These are phyloP conservation scores for Stemphylium beticola DNA, from an alignment of 2,329 filamentous ascomycete species.

Conservation along the genomic window DNA sequence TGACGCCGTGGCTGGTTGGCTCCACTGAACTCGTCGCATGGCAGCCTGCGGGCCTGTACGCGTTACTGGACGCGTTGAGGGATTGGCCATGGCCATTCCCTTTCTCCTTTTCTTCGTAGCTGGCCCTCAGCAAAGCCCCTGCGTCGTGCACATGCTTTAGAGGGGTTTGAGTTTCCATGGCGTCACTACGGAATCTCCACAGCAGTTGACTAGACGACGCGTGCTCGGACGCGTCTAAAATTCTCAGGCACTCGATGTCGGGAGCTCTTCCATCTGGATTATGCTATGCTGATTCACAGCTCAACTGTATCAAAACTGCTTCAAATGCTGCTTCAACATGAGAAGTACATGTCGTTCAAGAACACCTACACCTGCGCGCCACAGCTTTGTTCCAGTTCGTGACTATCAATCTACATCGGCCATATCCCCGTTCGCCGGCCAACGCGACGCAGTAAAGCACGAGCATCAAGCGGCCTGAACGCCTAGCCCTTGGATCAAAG, in stretches of 20 bases:
- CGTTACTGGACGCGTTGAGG: conserved; percentile 7
- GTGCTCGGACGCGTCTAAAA: conserved; percentile 14
- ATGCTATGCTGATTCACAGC: not conserved
- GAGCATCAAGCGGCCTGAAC: not conserved
- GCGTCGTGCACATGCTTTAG: not conserved
- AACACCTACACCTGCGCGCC: not conserved
- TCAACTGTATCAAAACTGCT: not conserved
- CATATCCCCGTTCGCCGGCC: too few species aligned
- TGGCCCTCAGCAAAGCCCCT: not conserved
- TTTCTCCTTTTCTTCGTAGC: not conserved
- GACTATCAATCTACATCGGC: too few species aligned
- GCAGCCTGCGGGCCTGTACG: conserved; percentile 3
- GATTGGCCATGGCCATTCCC: too few species aligned
- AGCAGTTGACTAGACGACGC: conserved; percentile 15
- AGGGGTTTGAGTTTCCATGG: conserved; percentile 2
- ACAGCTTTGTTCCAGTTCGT: not conserved
- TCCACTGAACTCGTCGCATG: conserved; percentile 16
- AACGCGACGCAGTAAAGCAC: too few species aligned
- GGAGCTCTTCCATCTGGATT: not conserved
- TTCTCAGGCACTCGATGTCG: conserved; percentile 2
- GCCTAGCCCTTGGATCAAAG: conserved; percentile 1
- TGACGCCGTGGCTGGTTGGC: conserved; percentile 8
- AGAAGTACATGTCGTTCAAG: not conserved
- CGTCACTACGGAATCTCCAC: conserved; percentile 1
- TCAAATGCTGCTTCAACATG: not conserved